phyloP scores from a whole-genome alignment of 139 green algal genomes.

The Chlamydomonas applanata region DNA sequence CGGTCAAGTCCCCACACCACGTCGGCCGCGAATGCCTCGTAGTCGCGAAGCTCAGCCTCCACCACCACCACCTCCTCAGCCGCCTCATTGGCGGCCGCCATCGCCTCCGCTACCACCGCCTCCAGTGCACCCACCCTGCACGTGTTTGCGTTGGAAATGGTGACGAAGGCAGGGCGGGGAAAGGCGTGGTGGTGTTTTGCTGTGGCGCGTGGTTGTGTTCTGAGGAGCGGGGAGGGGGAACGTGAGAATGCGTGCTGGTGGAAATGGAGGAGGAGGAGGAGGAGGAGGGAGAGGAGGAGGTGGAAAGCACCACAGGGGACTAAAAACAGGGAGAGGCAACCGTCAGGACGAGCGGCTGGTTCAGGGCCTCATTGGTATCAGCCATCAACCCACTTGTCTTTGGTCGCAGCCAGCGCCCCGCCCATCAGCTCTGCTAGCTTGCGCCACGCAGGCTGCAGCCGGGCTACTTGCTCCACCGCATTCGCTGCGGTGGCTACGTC shows the following conservation, averaged over 20 bases:
- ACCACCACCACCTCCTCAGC: conserved; percentile 20
- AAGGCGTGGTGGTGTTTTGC: too few relatives aligned
- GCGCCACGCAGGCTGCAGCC: conserved; percentile 9
- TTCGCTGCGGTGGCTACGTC: too few relatives aligned
- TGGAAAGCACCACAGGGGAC: too few relatives aligned
- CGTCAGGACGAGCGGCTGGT: too few relatives aligned
- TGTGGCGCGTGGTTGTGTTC: not conserved
- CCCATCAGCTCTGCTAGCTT: conserved; percentile 12
- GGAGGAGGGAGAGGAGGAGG: too few relatives aligned
- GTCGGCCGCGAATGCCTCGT: conserved; percentile 1
- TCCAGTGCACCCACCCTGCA: conserved; percentile 4
- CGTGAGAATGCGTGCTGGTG: too few relatives aligned
- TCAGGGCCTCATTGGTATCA: too few relatives aligned
- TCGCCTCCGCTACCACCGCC: not conserved
- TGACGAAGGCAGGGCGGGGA: not conserved
- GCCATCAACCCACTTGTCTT: not conserved
- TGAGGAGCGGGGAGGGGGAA: not conserved
- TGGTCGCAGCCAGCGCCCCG: not conserved
- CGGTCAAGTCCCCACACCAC: conserved; percentile 32
- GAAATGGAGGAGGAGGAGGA: too few relatives aligned
- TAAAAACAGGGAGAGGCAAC: too few relatives aligned
- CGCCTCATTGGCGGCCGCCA: not conserved
- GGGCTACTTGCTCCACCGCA: too few relatives aligned
- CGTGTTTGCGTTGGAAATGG: not conserved
- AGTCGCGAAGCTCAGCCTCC: conserved; percentile 1